Base-by-base conservation (phyloP, 2,329 filamentous ascomycete species). In the Ceratocystiopsis minuta region DNA sequence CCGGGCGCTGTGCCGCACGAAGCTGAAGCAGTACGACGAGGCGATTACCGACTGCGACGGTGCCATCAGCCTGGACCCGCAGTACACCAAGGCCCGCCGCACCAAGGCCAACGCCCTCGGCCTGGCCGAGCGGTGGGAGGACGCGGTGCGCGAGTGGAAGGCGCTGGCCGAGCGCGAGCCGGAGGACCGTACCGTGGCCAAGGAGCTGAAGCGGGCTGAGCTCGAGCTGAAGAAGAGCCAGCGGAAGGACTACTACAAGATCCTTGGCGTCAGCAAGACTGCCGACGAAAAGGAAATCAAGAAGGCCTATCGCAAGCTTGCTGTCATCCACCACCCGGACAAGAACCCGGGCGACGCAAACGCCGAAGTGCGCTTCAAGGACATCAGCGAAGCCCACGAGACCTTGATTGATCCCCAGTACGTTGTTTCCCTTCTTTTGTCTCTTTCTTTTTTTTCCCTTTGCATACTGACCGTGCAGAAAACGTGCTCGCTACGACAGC, bases 161-260 rank as follows among this genome's bases (percentile, higher is more conserved):
- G 68, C 73, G 3, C 75, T 96, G 45, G 72, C 80, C 40, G 88
- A 96, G 57, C 64, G 77, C 45, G 84, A 90, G 51, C 87, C 87
- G 2, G 70, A 78, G 48, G 90, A 98, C 58, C 74, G 78, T 36
- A 75, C 71, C 14, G 79, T 96, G 46, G 68, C 72, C 40, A 87
- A 82, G 60, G 90, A 98, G 54, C 75, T 96, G 37, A 79, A 83
- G 44, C 82, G 79, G 53, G 90, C 88, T 1, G 88, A 98, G 64
- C 66, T 95, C 20, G 90, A 98, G 63, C 66, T 96, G 48, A 98
- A 98, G 77, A 96, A 96, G 78, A 82, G 81, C 59, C 81, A 88
- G 63, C 73, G 90, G 47, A 98, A 98, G 63, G 90, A 98, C 56
- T 96, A 94, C 65, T 98, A 98, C 68, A 95, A 95, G 72, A 94